A percentile compares a stretch with the other conserved stretches of the same genome.
Conservation (phyloP, 2,329 filamentous ascomycete genomes). For the Colletotrichum sp. region DNA sequence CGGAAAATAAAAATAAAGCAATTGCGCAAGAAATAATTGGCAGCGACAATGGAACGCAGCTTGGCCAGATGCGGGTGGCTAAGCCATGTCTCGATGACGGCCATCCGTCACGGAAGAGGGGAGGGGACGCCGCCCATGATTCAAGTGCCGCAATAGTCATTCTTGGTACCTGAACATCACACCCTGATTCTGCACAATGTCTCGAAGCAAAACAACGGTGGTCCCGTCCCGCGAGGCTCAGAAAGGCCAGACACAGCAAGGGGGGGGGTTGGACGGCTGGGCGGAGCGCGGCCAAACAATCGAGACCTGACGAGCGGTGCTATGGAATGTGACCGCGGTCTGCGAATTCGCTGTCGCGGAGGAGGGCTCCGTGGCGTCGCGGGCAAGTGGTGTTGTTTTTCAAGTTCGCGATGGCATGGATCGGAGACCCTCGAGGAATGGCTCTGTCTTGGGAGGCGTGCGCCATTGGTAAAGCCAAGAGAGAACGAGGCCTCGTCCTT, state of each 20-base stretch:
- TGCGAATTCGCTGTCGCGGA: background rate
- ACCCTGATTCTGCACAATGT: slow-evolving; percentile 10
- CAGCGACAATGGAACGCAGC: background rate
- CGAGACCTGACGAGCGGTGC: background rate
- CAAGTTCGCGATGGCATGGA: slow-evolving; percentile 3
- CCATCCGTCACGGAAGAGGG: background rate
- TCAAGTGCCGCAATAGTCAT: background rate
- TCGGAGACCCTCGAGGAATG: background rate
- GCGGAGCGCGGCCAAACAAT: background rate
- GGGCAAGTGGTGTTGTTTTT: background rate
- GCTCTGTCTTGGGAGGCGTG: background rate
- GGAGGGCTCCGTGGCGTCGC: background rate
- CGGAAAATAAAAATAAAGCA: background rate
- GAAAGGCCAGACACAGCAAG: background rate
- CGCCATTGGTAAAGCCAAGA: background rate
- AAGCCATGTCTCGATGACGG: background rate
- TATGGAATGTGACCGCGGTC: background rate
- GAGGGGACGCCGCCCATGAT: background rate
- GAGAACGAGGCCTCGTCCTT: background rate
- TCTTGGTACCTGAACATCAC: background rate
- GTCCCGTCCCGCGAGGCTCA: slow-evolving; percentile 1
- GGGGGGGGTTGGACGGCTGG: background rate
- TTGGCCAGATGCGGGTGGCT: background rate
- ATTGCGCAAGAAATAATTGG: background rate
- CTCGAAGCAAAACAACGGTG: slow-evolving; percentile 10